Evolutionary conservation across 208 protist genomes (phyloP), one percentile per base, ranked within the genome.

Genomic region (Zelonia costaricensis): DNA sequence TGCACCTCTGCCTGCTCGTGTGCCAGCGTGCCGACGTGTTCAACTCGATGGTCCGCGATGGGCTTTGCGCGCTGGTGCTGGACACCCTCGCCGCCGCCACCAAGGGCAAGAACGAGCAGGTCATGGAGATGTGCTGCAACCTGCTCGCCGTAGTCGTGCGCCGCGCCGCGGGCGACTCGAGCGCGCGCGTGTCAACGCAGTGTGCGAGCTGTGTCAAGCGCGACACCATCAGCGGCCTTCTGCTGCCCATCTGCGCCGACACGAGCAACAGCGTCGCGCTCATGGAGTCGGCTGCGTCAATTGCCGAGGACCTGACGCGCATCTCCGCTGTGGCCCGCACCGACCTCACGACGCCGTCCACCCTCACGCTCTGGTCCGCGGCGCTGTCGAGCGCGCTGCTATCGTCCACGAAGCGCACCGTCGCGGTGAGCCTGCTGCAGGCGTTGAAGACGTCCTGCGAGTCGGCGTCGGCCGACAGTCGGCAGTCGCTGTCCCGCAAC

Each of bases 201-300:
- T 89, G 78, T 39, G 45, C 78, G 1, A 38, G 48, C 23, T 70
- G 83, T 4, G 44, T 78, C 0, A 38, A 74, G 28, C 72, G 69
- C 18, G 64, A 74, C 23, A 71, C 59, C 8, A 58, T 93, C 25
- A 51, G 66, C 20, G 38, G 39, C 22, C 52, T 89, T 2, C 80
- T 84, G 59, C 56, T 93, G 30, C 84, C 84, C 2, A 67, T 91
- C 18, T 88, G 81, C 51, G 35, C 30, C 8, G 71, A 55, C 53
- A 54, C 27, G 4, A 64, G 60, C 47, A 67, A 54, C 62, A 70
- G 33, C 48, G 63, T 33, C 39, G 48, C 27, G 40, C 33, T 74
- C 45, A 75, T 69, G 54, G 78, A 86, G 60, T 75, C 72, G 13
- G 76, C 83, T 0, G 68, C 84, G 0, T 55, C 57, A 9, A 79